Evolutionary conservation across 345 rosid genomes (phyloP), one percentile per base, ranked within the genome.

Genomic region (Cardiospermum halicacabum): DNA sequence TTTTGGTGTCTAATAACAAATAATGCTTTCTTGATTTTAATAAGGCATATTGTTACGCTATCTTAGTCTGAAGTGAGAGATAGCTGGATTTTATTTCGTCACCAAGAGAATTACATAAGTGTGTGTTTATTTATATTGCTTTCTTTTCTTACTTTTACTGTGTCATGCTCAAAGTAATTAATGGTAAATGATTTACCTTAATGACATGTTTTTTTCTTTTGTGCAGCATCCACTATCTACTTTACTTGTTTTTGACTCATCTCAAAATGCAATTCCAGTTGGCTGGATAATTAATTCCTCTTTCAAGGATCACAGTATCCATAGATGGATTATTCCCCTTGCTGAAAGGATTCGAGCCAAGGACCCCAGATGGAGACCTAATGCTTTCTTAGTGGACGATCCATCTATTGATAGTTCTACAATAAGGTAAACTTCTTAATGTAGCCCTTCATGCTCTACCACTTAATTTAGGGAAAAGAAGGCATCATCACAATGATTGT

Each of bases 231-330:
- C 82, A 28, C 60, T 82, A 24, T 77, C 77, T 66, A 75, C 77
- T 67, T 69, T 80, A 48, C 80, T 82, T 11, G 82, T 76, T 47
- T 82, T 82, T 66, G 79, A 80, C 67, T 65, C 74, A 3, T 73
- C 77, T 62, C 84, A 59, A 40, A 75, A 78, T 71, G 87, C 87
- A 63, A 75, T 80, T 68, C 81, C 87, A 12, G 74, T 82, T 78
- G 82, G 84, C 51, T 82, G 87, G 87, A 64, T 82, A 63, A 73
- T 82, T 73, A 28, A 75, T 59, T 77, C 82, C 18, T 65, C 80
- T 13, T 69, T 62, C 70, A 56, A 62, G 18, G 61, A 79, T 54
- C 84, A 71, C 63, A 66, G 59, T 54, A 56, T 71, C 60, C 70
- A 71, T 65, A 78, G 78, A 75, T 83, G 87, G 87, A 72, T 83